A percentile compares a stretch with the other conserved stretches of the same genome.
These are phyloP conservation scores for Ophiostoma sp. DNA, from an alignment of 2,329 filamentous ascomycete genomes.

Conservation along the genomic window DNA sequence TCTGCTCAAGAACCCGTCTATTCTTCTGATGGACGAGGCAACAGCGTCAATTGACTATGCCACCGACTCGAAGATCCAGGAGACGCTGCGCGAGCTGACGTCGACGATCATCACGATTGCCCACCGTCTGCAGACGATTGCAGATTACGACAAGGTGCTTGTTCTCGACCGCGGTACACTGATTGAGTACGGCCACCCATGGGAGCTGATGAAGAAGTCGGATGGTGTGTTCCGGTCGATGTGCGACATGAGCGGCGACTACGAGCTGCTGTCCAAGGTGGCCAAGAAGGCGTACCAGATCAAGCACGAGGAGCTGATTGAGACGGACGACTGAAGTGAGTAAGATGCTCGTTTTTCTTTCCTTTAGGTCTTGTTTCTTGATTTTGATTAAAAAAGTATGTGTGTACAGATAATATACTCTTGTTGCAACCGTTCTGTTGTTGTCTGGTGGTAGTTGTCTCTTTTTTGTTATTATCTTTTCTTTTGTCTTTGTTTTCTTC, in stretches of 20 bases:
- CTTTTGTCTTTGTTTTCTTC: not conserved
- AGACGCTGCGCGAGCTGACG: slow-evolving; percentile 86
- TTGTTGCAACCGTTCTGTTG: not conserved
- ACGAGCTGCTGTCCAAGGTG: slow-evolving; percentile 46
- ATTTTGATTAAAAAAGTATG: slow-evolving; percentile 6
- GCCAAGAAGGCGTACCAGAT: slow-evolving; percentile 49
- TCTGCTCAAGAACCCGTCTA: slow-evolving; percentile 82
- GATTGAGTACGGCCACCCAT: slow-evolving; percentile 86
- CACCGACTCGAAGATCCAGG: slow-evolving; percentile 93
- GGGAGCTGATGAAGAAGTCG: slow-evolving; percentile 67
- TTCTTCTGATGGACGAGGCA: slow-evolving; percentile 98
- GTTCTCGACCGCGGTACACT: slow-evolving; percentile 86
- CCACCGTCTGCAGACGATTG: slow-evolving; percentile 91
- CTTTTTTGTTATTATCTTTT: not conserved
- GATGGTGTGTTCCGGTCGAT: slow-evolving; percentile 59
- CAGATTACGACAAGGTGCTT: slow-evolving; percentile 95
- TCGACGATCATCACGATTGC: slow-evolving; percentile 96
- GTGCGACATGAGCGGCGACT: slow-evolving; percentile 61
- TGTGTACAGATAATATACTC: slow-evolving; percentile 4
- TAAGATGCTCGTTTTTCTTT: not conserved
- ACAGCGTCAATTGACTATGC: slow-evolving; percentile 96
- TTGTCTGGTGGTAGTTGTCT: not conserved
- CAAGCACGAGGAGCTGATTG: slow-evolving; percentile 20
- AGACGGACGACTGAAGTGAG: slow-evolving; percentile 12
- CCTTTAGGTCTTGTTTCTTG: not conserved